phyloP scores from a whole-genome alignment of 306 rosid species.

The Malus fusca region DNA sequence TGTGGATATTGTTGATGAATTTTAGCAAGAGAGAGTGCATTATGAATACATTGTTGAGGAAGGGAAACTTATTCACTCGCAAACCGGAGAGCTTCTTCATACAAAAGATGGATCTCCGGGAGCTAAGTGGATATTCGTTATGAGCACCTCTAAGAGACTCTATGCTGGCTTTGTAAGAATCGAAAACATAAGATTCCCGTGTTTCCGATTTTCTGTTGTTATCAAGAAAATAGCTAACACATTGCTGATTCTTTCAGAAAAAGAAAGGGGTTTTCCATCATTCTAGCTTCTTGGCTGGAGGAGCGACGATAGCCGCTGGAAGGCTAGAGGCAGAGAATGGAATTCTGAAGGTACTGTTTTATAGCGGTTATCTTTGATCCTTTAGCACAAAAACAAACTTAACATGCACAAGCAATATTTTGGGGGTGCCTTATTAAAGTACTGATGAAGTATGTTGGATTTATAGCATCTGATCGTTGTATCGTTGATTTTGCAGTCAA shows the following conservation, averaged over 20 bases:
- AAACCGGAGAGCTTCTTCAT: constrained; percentile 54
- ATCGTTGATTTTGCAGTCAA: constrained; percentile 49
- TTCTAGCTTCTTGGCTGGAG: constrained; percentile 93
- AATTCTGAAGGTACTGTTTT: constrained; percentile 54
- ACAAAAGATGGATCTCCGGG: constrained; percentile 33
- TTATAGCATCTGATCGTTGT: constrained; percentile 21
- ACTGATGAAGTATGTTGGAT: background rate
- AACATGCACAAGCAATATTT: background rate
- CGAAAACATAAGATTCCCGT: background rate
- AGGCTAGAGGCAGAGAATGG: constrained; percentile 68
- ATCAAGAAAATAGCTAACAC: constrained; percentile 4
- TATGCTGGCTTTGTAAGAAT: constrained; percentile 79
- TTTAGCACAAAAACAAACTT: background rate
- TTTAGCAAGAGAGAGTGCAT: constrained; percentile 69
- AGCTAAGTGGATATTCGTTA: constrained; percentile 84
- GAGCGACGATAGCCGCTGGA: constrained; percentile 86
- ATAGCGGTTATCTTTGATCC: background rate
- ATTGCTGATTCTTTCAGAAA: constrained; percentile 41
- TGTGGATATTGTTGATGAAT: background rate
- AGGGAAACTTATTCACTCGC: constrained; percentile 53
- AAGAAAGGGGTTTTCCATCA: constrained; percentile 83
- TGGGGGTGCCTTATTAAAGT: background rate
- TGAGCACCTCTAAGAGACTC: constrained; percentile 84
- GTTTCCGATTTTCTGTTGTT: background rate
- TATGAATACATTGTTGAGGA: constrained; percentile 53